These are phyloP conservation scores for Claviceps sp. DNA, from an alignment of 2,329 filamentous ascomycete genomes.

Conservation along the genomic window DNA sequence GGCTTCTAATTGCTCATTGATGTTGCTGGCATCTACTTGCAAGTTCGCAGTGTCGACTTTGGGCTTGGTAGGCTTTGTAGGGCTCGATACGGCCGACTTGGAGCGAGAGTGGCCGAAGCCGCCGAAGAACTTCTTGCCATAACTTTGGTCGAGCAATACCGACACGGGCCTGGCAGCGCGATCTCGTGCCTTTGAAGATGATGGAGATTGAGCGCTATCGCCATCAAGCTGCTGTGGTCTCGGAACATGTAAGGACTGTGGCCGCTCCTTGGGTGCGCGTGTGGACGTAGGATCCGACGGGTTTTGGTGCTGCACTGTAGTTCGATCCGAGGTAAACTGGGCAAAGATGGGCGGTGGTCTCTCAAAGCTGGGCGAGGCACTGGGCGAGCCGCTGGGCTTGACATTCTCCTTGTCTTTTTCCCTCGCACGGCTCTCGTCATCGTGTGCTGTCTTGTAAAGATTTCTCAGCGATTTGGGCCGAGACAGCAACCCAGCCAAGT, in stretches of 20 bases:
- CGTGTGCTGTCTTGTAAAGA: constrained; percentile 38
- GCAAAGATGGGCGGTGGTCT: constrained; percentile 63
- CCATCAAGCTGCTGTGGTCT: constrained; percentile 11
- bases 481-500: constrained; percentile 63
- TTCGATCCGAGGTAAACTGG: constrained; percentile 41
- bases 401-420: constrained; percentile 79
- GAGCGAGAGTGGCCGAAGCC: constrained; percentile 24
- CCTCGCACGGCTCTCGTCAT: constrained; percentile 39
- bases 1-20: constrained; percentile 44
- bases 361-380: constrained; percentile 11
- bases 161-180: constrained; percentile 23
- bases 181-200: constrained; percentile 14
- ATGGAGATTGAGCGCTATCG: constrained; percentile 8
- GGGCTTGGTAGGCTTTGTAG: constrained; percentile 21
- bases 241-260: constrained; percentile 35
- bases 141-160: constrained; percentile 19
- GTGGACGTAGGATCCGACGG: not conserved
- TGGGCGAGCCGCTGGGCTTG: constrained; percentile 37
- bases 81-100: constrained; percentile 20
- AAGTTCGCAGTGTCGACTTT: constrained; percentile 30
- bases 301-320: constrained; percentile 1
- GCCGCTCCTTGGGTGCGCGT: constrained; percentile 26
- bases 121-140: constrained; percentile 22
- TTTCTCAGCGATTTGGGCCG: constrained; percentile 62
- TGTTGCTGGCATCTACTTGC: constrained; percentile 37